Evolutionary conservation across 164 flowering plant species (phyloP).

Genomic region (Dillenia suffruticosa): DNA sequence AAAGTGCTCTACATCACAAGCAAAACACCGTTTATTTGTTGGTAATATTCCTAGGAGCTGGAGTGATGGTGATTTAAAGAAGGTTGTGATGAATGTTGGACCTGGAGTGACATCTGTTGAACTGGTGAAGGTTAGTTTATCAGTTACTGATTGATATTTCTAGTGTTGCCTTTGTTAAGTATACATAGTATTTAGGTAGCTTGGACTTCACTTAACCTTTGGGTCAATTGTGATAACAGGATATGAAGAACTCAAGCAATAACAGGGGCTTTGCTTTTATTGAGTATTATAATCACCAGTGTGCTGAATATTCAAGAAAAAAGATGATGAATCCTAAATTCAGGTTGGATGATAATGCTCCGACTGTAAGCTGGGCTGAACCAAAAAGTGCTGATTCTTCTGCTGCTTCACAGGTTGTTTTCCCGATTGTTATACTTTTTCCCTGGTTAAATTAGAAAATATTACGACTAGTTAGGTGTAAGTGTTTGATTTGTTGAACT

Average conservation of each 20-base stretch:
- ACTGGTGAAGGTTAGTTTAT: slow-evolving; percentile 58
- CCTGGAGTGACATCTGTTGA: slow-evolving; percentile 74
- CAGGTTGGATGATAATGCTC: slow-evolving; percentile 73
- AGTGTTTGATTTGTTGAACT: too few relatives aligned
- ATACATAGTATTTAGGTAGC: not conserved
- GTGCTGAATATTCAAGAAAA: slow-evolving; percentile 89
- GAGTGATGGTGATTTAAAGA: slow-evolving; percentile 66
- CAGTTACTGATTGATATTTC: too few relatives aligned
- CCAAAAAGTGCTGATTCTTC: slow-evolving; percentile 68
- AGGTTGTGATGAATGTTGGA: slow-evolving; percentile 57
- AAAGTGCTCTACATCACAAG: slow-evolving; percentile 81
- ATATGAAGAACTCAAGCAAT: slow-evolving; percentile 60
- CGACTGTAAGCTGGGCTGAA: slow-evolving; percentile 96
- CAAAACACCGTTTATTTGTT: slow-evolving; percentile 76
- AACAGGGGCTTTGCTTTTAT: slow-evolving; percentile 96
- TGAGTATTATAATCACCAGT: slow-evolving; percentile 86
- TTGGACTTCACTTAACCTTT: too few relatives aligned
- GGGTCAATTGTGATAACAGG: slow-evolving; percentile 36
- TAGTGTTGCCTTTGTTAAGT: not conserved
- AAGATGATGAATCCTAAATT: slow-evolving; percentile 75
- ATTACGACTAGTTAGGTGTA: too few relatives aligned
- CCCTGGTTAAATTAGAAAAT: too few relatives aligned
- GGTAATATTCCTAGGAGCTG: slow-evolving; percentile 83
- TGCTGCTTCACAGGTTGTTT: slow-evolving; percentile 65
- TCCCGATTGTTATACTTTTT: not conserved